Evolutionary conservation across 768 basidiomycete genomes (phyloP).

Genomic region (Suillus luteus): DNA sequence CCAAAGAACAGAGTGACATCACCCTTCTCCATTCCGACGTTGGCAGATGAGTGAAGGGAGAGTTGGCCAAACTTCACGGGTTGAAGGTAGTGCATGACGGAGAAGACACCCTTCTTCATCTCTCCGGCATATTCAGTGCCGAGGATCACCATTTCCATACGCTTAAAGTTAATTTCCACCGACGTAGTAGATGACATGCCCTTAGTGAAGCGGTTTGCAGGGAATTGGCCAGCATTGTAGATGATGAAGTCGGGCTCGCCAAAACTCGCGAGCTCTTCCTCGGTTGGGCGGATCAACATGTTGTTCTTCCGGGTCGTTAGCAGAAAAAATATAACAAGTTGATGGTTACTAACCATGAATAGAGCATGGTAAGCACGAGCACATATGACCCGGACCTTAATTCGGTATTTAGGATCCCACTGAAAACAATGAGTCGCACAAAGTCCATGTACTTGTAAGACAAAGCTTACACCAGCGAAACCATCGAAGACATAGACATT

Average conservation of each 20-base stretch:
- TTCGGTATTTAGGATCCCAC: constrained; percentile 99
- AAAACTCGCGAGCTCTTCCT: constrained; percentile 90
- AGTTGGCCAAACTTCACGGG: constrained; percentile 98
- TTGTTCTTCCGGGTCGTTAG: constrained; percentile 66
- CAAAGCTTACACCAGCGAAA: constrained; percentile 72
- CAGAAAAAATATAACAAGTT: constrained; percentile 8
- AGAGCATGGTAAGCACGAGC: constrained; percentile 98
- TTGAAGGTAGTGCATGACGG: constrained; percentile 99
- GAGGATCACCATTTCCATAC: constrained; percentile 99
- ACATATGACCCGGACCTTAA: constrained; percentile 99
- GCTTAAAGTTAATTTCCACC: constrained; percentile 99
- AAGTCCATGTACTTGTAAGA: neutral
- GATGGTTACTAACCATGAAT: constrained; percentile 78
- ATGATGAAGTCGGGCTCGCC: constrained; percentile 99
- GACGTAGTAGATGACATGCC: constrained; percentile 99
- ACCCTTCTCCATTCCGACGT: constrained; percentile 83
- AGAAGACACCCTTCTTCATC: constrained; percentile 99
- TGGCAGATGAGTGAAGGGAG: constrained; percentile 96
- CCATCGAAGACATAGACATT: constrained; percentile 99
- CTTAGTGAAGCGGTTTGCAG: constrained; percentile 99
- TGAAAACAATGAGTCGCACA: constrained; percentile 29
- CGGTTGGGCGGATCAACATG: constrained; percentile 98
- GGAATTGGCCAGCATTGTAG: constrained; percentile 99
- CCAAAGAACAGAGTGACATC: constrained; percentile 99
- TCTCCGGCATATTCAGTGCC: constrained; percentile 98